These are phyloP conservation scores for Gossypium raimondii DNA, from an alignment of 345 rosid species.

Conservation along the genomic window DNA sequence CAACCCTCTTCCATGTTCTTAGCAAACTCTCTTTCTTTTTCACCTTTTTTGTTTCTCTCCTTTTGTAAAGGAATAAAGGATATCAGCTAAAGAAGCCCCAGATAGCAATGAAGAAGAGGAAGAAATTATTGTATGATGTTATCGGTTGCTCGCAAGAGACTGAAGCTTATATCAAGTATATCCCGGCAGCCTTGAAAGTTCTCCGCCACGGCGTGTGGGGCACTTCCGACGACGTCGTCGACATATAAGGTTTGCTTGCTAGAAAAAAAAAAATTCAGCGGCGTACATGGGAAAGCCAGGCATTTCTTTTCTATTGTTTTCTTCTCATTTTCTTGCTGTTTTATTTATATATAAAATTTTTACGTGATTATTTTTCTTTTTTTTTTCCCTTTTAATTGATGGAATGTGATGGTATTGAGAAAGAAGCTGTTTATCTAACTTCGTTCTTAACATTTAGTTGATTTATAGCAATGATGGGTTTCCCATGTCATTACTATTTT, in stretches of 20 bases:
- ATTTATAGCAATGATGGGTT: not conserved
- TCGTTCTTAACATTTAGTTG: not conserved
- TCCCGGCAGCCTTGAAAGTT: not conserved
- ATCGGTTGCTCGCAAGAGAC: not conserved
- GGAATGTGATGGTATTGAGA: too few species aligned
- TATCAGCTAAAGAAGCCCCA: not conserved
- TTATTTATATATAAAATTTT: too few species aligned
- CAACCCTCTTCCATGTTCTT: not conserved
- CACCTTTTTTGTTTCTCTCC: not conserved
- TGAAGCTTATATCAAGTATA: not conserved
- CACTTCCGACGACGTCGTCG: not conserved
- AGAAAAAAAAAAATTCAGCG: not conserved
- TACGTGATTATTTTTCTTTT: too few species aligned
- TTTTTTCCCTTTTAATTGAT: too few species aligned
- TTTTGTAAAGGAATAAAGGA: not conserved
- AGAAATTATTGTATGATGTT: conserved; percentile 3
- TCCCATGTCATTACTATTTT: too few species aligned
- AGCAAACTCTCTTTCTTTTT: not conserved
- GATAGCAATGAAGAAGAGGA: conserved; percentile 15
- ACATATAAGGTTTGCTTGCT: not conserved
- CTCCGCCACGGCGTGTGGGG: not conserved
- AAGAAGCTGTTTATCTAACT: too few species aligned
- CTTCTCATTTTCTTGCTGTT: too few species aligned
- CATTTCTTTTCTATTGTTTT: too few species aligned
- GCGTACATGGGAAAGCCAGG: too few species aligned